These are phyloP conservation scores for Drosera spatulata DNA, from an alignment of 179 eudicot genomes.

Conservation along the genomic window DNA sequence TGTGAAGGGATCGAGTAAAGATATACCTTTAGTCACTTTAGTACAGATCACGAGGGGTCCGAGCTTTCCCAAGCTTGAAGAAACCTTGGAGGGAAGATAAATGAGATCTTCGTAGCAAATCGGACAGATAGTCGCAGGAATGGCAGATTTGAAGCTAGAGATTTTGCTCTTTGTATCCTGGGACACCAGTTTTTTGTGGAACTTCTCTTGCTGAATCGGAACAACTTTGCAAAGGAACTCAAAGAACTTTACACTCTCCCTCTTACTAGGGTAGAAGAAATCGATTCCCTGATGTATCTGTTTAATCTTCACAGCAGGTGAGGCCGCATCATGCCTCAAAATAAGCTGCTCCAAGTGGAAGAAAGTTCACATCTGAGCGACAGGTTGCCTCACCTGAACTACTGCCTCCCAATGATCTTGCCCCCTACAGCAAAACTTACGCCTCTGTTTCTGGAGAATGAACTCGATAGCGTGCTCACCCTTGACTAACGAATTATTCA, in stretches of 20 bases:
- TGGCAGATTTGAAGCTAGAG: constrained; percentile 34
- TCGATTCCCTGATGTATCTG: constrained; percentile 51
- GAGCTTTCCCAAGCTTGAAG: constrained; percentile 33
- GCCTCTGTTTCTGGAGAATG: constrained; percentile 34
- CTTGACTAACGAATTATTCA: too few relatives aligned
- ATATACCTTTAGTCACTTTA: constrained; percentile 34
- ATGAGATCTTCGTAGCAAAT: constrained; percentile 56
- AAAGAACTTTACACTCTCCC: constrained; percentile 40
- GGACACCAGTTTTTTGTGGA: constrained; percentile 46
- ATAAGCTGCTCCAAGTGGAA: constrained; percentile 51
- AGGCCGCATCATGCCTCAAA: constrained; percentile 48
- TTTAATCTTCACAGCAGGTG: constrained; percentile 29
- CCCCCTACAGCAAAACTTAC: constrained; percentile 39
- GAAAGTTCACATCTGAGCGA: constrained; percentile 48
- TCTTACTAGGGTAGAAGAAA: constrained; percentile 45
- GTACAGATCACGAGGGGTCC: constrained; percentile 60
- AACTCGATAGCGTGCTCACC: constrained; percentile 36
- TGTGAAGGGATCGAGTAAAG: constrained; percentile 43
- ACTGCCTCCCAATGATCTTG: constrained; percentile 57
- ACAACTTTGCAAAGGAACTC: constrained; percentile 40
- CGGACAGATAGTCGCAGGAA: constrained; percentile 44
- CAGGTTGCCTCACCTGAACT: constrained; percentile 54
- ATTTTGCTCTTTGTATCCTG: constrained; percentile 44
- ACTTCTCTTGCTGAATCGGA: constrained; percentile 23
- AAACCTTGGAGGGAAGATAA: constrained; percentile 45